A percentile compares a stretch with the other conserved stretches of the same genome.
phyloP scores from a whole-genome alignment of 2,329 filamentous ascomycete genomes.

The Dendrostoma leiphaemia region DNA sequence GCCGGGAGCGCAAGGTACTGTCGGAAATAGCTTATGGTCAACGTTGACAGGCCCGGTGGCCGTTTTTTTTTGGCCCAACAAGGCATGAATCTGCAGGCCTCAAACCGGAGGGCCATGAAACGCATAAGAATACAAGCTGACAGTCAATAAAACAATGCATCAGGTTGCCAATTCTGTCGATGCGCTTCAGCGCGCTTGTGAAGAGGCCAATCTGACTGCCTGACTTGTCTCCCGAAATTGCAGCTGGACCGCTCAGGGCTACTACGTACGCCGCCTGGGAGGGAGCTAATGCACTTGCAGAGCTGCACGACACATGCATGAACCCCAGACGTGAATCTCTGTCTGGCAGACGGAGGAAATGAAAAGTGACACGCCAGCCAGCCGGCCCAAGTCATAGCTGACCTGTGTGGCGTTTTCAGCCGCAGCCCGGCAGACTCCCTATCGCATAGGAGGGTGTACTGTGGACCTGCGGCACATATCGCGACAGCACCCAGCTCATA shows the following conservation, averaged over 20 bases:
- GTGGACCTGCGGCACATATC: not conserved
- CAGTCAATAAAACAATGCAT: not conserved
- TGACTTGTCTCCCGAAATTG: too few species aligned
- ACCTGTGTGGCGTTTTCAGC: not conserved
- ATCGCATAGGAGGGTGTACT: not conserved
- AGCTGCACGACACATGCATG: not conserved
- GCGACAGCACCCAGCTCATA: not conserved
- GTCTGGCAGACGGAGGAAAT: too few species aligned
- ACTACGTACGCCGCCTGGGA: not conserved
- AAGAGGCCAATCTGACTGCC: too few species aligned
- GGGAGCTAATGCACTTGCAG: not conserved
- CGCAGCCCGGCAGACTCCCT: not conserved
- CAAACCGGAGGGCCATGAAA: conserved; percentile 7
- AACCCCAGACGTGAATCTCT: not conserved
- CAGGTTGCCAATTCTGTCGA: not conserved
- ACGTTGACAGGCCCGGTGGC: conserved; percentile 2
- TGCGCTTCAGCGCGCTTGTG: not conserved
- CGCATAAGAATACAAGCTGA: conserved; percentile 10
- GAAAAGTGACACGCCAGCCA: not conserved
- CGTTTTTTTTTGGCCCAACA: conserved; percentile 2
- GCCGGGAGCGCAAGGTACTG: conserved; percentile 1
- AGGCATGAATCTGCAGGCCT: conserved; percentile 6
- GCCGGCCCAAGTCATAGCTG: not conserved
- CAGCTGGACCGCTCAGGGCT: too few species aligned
- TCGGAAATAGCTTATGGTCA: conserved; percentile 13